Base-by-base conservation (phyloP, 371 early-diverging fungal genomes). In the Mortierella sp. region DNA sequence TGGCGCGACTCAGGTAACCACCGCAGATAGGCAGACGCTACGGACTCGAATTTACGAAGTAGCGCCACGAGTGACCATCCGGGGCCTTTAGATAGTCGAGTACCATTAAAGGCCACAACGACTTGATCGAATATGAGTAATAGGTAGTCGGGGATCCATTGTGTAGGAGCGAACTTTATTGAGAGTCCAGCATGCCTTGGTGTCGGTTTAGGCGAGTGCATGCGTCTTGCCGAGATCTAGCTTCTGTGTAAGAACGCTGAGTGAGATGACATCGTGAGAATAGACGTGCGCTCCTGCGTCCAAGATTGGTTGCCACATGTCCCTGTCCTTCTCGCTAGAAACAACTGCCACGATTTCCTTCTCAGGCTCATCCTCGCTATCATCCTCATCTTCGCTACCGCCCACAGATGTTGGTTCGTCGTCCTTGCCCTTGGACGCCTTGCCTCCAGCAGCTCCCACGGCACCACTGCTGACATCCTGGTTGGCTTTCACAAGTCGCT, bases 281-380 rank as follows among this genome's bases (percentile, higher is more conserved):
- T 74, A 74, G 12, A 74, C 50, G n/a, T 45, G 59, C 2, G 57
- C 63, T 0, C 60, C 64, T 17, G 64, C 61, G 3, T 63, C 69
- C 13, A 67, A 37, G 25, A 74, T 63, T 2, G 64, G 60, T 22
- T 53, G 21, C 76, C 76, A 74, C 76, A 74, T 67, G 14, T 74
- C 76, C 21, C 21, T 45, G 31, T 74, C 76, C 28, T 68, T 64
- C 37, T 74, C 64, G 31, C 64, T 60, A 4, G 76, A 67, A 4
- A 74, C 60, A 39, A 74, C 63, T 2, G 58, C 64, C 13, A 74
- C 53, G 24, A 59, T 50, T 41, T 59, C 54, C 0, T 67, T 43
- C 24, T 44, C 52, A 28, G 54, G 43, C 16, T 54, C 63, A 1
- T 21, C 39, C 41, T 50, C 60, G 19, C 48, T 51, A 9, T 57